Base-by-base conservation (phyloP, 768 basidiomycete species). In the Filobasidium wieringae region DNA sequence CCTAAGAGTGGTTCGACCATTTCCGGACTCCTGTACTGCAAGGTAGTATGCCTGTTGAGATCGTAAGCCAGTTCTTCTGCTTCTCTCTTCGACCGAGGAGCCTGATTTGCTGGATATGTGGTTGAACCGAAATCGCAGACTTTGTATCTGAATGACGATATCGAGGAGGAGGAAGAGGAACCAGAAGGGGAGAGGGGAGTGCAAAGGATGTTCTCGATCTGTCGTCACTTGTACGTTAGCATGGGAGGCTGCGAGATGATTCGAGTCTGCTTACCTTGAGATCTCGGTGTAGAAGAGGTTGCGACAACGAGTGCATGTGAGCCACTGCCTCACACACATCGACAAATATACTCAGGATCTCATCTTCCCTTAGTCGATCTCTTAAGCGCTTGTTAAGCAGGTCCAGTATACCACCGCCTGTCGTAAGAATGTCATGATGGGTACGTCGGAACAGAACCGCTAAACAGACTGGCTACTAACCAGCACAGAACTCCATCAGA, bases 101-200 rank as follows among this genome's bases (percentile, higher is more conserved):
- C 80, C 60, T 81, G 80, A 7, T 77, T 66, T 19, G 83, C 76
- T 22, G 91, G 84, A 1, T 82, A 80, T 0, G 86, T 84, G 1
- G 93, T 86, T 31, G 90, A 95, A 49, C 95, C 95, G 75, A 99
- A 99, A 72, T 99, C 95, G 72, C 95, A 99, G 7, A 99, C 79
- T 72, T 99, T 99, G 80, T 84, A 99, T 0, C 83, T 83, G 0
- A 86, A 84, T 1, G 81, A 73, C 2, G 85, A 7, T 89, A 65
- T 65, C 0, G 69, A 63, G 29, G 64, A 43, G 4, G 63, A 62
- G 6, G 51, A 51, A 1, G 51, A 36, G 8, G 53, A 49, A 12
- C 39, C 27, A 24, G 55, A 29, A 0, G 37, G 19, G 7, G 64
- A 58, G 36, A 59, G 54, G 2, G 70, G 70, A 31, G 59, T 47